Evolutionary conservation across 2,329 filamentous ascomycete genomes (phyloP).

Genomic region (Raffaelea deltoideospora): DNA sequence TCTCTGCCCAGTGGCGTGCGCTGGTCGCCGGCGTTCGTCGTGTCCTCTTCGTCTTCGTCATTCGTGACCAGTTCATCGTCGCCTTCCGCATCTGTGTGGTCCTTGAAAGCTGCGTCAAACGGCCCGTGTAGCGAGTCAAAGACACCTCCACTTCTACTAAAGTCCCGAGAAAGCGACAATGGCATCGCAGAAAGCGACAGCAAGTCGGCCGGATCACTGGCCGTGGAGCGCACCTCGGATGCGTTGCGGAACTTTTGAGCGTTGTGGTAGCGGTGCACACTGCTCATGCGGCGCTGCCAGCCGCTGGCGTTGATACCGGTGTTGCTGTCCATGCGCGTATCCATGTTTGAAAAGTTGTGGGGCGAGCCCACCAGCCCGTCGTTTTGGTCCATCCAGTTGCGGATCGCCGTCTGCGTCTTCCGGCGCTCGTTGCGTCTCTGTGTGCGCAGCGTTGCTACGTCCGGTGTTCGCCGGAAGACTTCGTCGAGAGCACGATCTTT

Average conservation of each 20-base stretch:
- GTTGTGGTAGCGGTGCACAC: constrained; percentile 26
- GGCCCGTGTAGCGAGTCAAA: constrained; percentile 11
- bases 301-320: too few species aligned
- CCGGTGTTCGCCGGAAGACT: constrained; percentile 66
- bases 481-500: constrained; percentile 85
- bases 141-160: too few species aligned
- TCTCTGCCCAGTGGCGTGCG: constrained; percentile 2
- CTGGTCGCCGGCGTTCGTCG: constrained; percentile 5
- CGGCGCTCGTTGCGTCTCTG: constrained; percentile 48
- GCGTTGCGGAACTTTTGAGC: constrained; percentile 30
- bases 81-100: constrained; percentile 69
- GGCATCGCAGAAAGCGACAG: constrained; percentile 29
- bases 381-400: constrained; percentile 75
- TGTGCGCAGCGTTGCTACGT: constrained; percentile 43
- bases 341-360: constrained; percentile 33
- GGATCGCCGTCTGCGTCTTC: constrained; percentile 68
- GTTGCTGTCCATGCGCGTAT: constrained; percentile 25
- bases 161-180: too few species aligned
- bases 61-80: constrained; percentile 83
- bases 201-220: constrained; percentile 50
- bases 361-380: constrained; percentile 33
- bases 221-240: constrained; percentile 42
- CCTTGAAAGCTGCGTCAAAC: constrained; percentile 28
- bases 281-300: constrained; percentile 38
- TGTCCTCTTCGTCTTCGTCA: constrained; percentile 44